Conservation (phyloP, 345 rosid genomes). For the Populus euphratica region DNA sequence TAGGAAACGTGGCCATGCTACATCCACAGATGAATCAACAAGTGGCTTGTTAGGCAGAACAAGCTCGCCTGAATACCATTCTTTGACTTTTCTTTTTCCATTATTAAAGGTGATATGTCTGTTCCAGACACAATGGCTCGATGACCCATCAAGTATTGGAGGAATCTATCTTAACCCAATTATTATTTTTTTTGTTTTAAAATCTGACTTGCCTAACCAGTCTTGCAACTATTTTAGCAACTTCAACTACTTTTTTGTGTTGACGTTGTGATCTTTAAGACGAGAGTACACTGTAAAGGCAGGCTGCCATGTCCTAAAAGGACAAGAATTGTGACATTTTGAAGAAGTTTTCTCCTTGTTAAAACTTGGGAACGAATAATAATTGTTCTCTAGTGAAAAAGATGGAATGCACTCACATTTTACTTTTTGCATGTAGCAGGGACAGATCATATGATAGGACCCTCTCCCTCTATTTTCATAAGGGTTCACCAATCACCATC, state of each 20-base stretch:
- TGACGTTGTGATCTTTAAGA: background rate
- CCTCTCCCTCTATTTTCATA: background rate
- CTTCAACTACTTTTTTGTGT: background rate
- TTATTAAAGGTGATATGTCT: background rate
- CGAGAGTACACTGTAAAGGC: background rate
- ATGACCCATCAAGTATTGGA: background rate
- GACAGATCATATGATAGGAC: background rate
- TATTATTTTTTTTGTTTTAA: background rate
- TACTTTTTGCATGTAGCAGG: background rate
- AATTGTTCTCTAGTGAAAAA: constrained; percentile 5
- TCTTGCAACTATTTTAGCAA: constrained; percentile 2
- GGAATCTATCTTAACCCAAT: background rate
- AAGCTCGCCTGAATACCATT: constrained; percentile 1
- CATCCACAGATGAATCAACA: constrained; percentile 22
- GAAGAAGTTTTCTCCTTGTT: background rate
- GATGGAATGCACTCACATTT: constrained; percentile 5
- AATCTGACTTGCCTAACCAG: constrained; percentile 14
- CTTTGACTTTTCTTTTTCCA: constrained; percentile 6
- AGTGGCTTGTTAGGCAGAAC: constrained; percentile 16
- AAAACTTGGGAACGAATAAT: background rate
- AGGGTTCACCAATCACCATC: background rate
- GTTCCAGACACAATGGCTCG: constrained; percentile 10
- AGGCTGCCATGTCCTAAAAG: constrained; percentile 1
- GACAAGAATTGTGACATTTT: constrained; percentile 13
- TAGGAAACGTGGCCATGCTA: constrained; percentile 24